Conservation (phyloP, 495 filamentous ascomycete species). For the Aspergillus indologenus region DNA sequence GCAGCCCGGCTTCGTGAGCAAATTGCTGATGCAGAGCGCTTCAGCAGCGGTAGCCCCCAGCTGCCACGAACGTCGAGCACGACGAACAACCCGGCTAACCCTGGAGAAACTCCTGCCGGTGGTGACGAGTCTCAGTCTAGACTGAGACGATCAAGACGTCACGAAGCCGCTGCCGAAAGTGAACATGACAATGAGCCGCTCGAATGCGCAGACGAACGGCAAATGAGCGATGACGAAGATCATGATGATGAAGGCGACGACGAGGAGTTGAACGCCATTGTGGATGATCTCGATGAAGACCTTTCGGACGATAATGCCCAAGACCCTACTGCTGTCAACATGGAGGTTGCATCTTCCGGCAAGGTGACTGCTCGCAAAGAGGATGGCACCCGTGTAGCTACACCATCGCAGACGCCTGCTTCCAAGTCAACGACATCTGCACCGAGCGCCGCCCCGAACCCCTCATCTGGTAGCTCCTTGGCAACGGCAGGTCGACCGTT, state of each 20-base stretch:
- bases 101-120: constrained; percentile 26
- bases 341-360: constrained; percentile 86
- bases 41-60: constrained; percentile 28
- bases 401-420: constrained; percentile 65
- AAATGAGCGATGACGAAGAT: constrained; percentile 72
- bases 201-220: constrained; percentile 93
- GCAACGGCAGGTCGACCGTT: constrained; percentile 47
- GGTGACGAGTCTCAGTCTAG: constrained; percentile 33
- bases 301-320: constrained; percentile 69
- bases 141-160: constrained; percentile 51
- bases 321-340: constrained; percentile 85
- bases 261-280: constrained; percentile 75
- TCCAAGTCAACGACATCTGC: constrained; percentile 48
- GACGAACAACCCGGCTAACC: constrained; percentile 23
- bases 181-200: constrained; percentile 60
- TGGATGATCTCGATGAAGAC: constrained; percentile 87
- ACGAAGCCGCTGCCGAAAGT: constrained; percentile 48
- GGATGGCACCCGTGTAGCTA: constrained; percentile 86
- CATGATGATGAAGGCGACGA: constrained; percentile 65
- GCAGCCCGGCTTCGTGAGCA: constrained; percentile 57
- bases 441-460: constrained; percentile 33
- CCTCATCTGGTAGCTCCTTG: constrained; percentile 36
- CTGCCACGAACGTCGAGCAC: constrained; percentile 28
- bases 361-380: constrained; percentile 97
- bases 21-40: constrained; percentile 30